Base-by-base conservation (phyloP, 495 filamentous ascomycete genomes). In the Penicillium silybi region DNA sequence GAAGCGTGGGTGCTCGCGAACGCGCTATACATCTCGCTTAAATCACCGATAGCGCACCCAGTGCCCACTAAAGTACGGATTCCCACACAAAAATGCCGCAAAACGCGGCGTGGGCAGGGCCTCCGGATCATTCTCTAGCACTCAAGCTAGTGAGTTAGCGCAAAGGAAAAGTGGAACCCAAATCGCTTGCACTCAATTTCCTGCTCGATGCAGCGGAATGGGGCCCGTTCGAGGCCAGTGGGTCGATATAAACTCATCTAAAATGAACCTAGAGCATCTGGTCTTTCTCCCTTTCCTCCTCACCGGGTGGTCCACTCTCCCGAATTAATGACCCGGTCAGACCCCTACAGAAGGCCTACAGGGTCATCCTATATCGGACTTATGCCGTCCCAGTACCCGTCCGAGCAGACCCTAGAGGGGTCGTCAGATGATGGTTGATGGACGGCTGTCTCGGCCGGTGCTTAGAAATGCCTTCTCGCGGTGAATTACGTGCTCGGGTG, bases 81-180 rank as follows among this genome's bases (percentile, higher is more conserved):
- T 10, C 29, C 29, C 29, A 15, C 29, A 32, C 29, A 13, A 32
- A 32, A 32, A 32, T 32, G 29, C 29, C 29, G 29, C 29, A 32
- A 32, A 32, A 32, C 27, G 26, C 44, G 22, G 46, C 49, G 47
- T 45, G 18, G 11, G 18, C 18, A n/a, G 19, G 32, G 44, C 37
- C 57, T 57, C 64, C 67, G 64, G 63, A 50, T 66, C 63, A 67
- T 70, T 72, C 58, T 66, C 62, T 65, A 61, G 65, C 65, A 69
- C 68, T 57, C 64, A 68, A 27, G 43, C 65, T 67, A 66, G 47
- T 43, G 20, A 7, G 4, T 42, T 19, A 46, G 55, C 55, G 49
- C 17, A 15, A 25, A 32, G 0, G 29, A 10, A 32, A 32, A 13
- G 29, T 32, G 26, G 48, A 39, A 46, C 59, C 59, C 61, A 22